Conservation (phyloP, 768 basidiomycete genomes). For the Kondoa subrosea region DNA sequence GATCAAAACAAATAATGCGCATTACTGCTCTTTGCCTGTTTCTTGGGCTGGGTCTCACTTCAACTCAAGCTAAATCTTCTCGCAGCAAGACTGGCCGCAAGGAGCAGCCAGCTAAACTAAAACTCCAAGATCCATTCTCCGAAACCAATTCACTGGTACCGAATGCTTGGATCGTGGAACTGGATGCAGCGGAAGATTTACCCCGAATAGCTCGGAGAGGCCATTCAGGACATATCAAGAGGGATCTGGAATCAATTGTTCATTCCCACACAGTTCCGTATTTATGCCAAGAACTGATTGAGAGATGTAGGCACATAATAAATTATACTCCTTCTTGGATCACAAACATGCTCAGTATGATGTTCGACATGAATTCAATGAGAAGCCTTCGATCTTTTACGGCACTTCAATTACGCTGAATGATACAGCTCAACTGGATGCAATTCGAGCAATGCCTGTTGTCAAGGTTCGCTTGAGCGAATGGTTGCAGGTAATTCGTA, state of each 20-base stretch:
- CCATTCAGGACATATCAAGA: not conserved
- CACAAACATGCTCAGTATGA: not conserved
- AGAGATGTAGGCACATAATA: not conserved
- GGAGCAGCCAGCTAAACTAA: not conserved
- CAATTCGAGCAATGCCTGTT: not conserved
- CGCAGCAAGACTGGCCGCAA: not conserved
- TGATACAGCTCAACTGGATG: not conserved
- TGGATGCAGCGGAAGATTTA: not conserved
- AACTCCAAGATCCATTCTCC: not conserved
- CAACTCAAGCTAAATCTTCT: too few species aligned
- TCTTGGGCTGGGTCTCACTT: too few species aligned
- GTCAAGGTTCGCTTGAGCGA: not conserved
- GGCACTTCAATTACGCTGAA: constrained; percentile 3
- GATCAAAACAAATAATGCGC: not conserved
- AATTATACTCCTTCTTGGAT: not conserved
- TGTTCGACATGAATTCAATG: not conserved
- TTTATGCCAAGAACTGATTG: not conserved
- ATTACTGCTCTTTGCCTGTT: too few species aligned
- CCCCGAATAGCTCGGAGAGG: not conserved
- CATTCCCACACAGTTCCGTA: not conserved
- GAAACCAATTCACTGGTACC: not conserved
- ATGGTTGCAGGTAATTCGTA: not conserved
- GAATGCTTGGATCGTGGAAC: not conserved
- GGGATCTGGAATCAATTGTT: not conserved
- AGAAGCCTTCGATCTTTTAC: constrained; percentile 4